phyloP scores from a whole-genome alignment of 768 basidiomycete species.

The Sistotremastrum niveocremeum region DNA sequence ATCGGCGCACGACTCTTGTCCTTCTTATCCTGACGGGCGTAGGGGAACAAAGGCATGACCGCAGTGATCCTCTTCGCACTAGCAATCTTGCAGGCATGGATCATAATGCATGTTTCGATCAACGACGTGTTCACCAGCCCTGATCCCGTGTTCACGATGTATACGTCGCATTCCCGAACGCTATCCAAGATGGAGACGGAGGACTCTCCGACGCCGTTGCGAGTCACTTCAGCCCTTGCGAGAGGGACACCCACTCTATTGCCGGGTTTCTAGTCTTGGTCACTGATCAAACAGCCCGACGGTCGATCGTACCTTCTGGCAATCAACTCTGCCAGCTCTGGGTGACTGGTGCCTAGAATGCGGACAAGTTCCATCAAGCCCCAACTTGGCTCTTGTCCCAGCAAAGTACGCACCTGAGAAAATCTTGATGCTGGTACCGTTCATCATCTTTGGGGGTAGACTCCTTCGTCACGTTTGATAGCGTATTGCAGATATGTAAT shows the following conservation, averaged over 20 bases:
- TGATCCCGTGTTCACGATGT: slow-evolving; percentile 92
- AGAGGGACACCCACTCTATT: slow-evolving; percentile 79
- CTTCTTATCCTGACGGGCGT: slow-evolving; percentile 97
- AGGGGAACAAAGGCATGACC: slow-evolving; percentile 95
- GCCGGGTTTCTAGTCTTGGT: slow-evolving; percentile 15
- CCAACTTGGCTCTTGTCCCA: too few species aligned
- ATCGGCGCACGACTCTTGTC: slow-evolving; percentile 98
- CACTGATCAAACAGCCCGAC: slow-evolving; percentile 4
- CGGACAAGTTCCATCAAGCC: background rate
- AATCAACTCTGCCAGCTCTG: slow-evolving; percentile 88
- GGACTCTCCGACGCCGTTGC: slow-evolving; percentile 85
- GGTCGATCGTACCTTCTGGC: slow-evolving; percentile 57
- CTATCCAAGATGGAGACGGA: slow-evolving; percentile 86
- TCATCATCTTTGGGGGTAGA: slow-evolving; percentile 25
- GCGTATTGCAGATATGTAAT: background rate
- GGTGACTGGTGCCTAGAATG: slow-evolving; percentile 77
- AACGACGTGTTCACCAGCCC: slow-evolving; percentile 82
- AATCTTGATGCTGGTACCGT: slow-evolving; percentile 44
- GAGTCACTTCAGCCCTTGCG: slow-evolving; percentile 75
- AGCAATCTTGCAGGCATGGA: slow-evolving; percentile 99
- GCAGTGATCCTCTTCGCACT: slow-evolving; percentile 96
- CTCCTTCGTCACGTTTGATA: background rate
- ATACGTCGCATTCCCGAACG: slow-evolving; percentile 96
- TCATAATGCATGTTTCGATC: slow-evolving; percentile 99
- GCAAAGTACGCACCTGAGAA: slow-evolving; percentile 33